Evolutionary conservation across 2,329 filamentous ascomycete genomes (phyloP), one percentile per base, ranked within the genome.

Genomic region (Pestalotiopsis sp.): DNA sequence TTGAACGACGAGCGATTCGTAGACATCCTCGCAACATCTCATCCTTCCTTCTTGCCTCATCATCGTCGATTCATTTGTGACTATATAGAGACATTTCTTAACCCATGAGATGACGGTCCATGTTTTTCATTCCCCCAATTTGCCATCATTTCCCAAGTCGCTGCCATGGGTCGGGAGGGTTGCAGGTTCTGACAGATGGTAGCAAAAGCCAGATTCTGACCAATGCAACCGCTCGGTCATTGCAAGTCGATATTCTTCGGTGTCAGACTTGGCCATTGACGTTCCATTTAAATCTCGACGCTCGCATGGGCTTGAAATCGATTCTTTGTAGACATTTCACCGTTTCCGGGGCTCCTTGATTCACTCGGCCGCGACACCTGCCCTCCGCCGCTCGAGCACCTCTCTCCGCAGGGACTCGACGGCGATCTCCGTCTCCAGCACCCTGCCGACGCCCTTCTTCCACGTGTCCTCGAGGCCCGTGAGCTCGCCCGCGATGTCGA

Each of bases 341-440:
- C 27, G 57, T 23, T 27, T 27, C 23, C 23, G 27, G 23, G 5
- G 17, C n/a, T 17, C 23, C n/a, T n/a, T 52, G 7, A 3, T 52
- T 65, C 62, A 65, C 38, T 65, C 64, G 9, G 41, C 45, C 45
- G 45, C 45, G 11, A 11, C 65, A 27, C 58, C 68, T 77, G 77
- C 79, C 74, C 87, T 85, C 79, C 91, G 86, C 78, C 86, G 86
- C 74, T 91, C 89, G 70, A 94, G 77, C 65, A 94, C 88, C 80
- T 93, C 87, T 73, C 83, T 83, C 76, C 89, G 86, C 74, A 98
- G 75, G 63, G 85, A 86, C 81, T 97, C 93, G 11, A 91, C 91
- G 0, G 94, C 96, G 67, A 95, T 86, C 84, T 98, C 93, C 0
- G 93, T 93, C 87, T 98, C 94, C 52, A 98, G 82, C 61, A 96